Percentiles rank a stretch among this genome's conserved stretches.
These are phyloP conservation scores for Inga laurina DNA, from an alignment of 306 rosid species.

Conservation along the genomic window DNA sequence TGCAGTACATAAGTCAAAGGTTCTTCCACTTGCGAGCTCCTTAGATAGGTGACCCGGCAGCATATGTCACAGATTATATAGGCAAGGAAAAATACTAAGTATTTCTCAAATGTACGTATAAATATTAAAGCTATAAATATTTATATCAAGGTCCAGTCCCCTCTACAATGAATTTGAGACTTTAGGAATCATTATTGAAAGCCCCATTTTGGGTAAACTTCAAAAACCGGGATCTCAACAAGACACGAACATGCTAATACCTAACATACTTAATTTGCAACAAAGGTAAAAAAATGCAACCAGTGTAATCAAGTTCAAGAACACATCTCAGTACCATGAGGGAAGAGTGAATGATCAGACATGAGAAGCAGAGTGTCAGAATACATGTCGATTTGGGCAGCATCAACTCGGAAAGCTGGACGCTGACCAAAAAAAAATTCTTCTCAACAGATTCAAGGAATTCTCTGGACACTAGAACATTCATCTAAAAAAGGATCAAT, in stretches of 20 bases:
- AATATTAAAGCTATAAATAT: neutral
- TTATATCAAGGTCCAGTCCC: neutral
- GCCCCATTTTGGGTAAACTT: neutral
- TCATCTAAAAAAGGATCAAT: conserved; percentile 48
- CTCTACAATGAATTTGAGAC: conserved; percentile 8
- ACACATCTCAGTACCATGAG: conserved; percentile 50
- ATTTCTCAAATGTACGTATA: neutral
- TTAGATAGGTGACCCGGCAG: neutral
- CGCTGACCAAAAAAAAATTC: conserved; percentile 60
- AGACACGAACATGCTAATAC: neutral
- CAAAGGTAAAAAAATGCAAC: neutral
- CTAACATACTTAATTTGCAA: conserved; percentile 13
- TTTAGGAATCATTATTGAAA: conserved; percentile 1
- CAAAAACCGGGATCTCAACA: neutral
- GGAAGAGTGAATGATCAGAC: conserved; percentile 84
- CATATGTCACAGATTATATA: conserved; percentile 10
- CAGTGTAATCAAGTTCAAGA: conserved; percentile 15
- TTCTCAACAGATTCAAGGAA: conserved; percentile 67
- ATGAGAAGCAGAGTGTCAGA: conserved; percentile 68
- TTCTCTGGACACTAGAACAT: conserved; percentile 53
- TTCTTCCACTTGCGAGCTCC: neutral
- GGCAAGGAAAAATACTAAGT: neutral
- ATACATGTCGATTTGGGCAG: conserved; percentile 60
- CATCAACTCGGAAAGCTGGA: conserved; percentile 80
- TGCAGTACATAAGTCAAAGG: neutral